These are phyloP conservation scores for Irpex lacteus DNA, from an alignment of 1,284 basidiomycete species.

Conservation along the genomic window DNA sequence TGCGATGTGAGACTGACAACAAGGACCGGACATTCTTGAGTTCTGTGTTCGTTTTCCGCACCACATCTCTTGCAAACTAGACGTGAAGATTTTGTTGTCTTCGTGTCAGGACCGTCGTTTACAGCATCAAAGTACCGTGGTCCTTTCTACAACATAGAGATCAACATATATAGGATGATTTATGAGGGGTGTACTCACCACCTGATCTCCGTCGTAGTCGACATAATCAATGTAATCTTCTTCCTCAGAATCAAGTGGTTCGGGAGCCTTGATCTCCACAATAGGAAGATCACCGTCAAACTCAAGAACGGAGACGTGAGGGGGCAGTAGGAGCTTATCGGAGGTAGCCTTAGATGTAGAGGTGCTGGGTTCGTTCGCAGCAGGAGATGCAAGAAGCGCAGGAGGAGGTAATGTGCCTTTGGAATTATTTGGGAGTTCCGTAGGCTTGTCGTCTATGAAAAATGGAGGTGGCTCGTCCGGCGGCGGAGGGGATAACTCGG, in stretches of 20 bases:
- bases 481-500: not conserved
- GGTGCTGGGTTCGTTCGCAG: not conserved
- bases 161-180: not conserved
- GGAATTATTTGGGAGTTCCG: conserved; percentile 31
- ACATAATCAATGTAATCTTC: conserved; percentile 72
- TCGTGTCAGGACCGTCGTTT: conserved; percentile 35
- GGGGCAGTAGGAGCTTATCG: conserved; percentile 47
- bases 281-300: conserved; percentile 34
- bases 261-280: conserved; percentile 42
- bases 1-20: conserved; percentile 48
- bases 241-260: conserved; percentile 37
- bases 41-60: conserved; percentile 64
- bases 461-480: conserved; percentile 33
- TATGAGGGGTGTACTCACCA: conserved; percentile 35
- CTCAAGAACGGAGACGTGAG: conserved; percentile 58
- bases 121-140: conserved; percentile 60
- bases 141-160: conserved; percentile 28
- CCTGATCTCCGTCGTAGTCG: conserved; percentile 60
- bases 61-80: conserved; percentile 73
- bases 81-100: conserved; percentile 37
- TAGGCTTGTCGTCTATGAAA: conserved; percentile 50
- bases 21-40: conserved; percentile 58
- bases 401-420: conserved; percentile 1
- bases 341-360: not conserved
- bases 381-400: not conserved